Conservation (phyloP, 768 basidiomycete genomes). For the Goffeauzyma gilvescens region DNA sequence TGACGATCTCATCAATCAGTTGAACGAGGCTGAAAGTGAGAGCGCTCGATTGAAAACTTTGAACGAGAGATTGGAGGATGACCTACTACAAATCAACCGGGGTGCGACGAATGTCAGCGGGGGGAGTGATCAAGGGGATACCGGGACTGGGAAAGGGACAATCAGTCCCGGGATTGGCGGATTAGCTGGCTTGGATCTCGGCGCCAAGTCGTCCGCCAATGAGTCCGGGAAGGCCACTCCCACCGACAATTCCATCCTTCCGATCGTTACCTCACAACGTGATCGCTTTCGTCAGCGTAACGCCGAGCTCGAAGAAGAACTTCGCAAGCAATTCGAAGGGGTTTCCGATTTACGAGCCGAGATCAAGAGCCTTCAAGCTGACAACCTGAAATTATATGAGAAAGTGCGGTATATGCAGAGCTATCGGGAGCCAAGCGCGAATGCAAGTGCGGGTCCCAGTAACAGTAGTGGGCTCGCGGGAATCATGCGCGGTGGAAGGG, state of each 20-base stretch:
- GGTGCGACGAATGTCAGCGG: constrained; percentile 6
- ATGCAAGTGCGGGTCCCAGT: constrained; percentile 41
- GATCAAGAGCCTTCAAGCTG: constrained; percentile 74
- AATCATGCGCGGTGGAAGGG: constrained; percentile 8
- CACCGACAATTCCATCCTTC: constrained; percentile 75
- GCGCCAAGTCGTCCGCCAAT: constrained; percentile 34
- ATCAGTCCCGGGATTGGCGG: too few relatives aligned
- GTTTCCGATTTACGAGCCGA: constrained; percentile 87
- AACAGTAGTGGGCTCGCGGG: background rate
- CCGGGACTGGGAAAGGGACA: background rate
- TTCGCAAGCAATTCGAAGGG: constrained; percentile 82
- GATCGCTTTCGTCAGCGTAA: constrained; percentile 96
- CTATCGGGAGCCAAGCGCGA: constrained; percentile 52
- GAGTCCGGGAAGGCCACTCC: background rate
- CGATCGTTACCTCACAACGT: constrained; percentile 90
- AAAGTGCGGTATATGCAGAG: constrained; percentile 98
- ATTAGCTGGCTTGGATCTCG: constrained; percentile 55
- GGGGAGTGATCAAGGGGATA: background rate
- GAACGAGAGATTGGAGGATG: constrained; percentile 81
- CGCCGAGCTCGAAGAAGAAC: constrained; percentile 93
- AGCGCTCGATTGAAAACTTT: constrained; percentile 57
- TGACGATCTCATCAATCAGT: background rate
- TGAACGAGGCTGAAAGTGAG: constrained; percentile 39
- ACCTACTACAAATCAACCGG: constrained; percentile 45
- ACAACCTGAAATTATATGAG: constrained; percentile 94